Evolutionary conservation across 345 rosid genomes (phyloP).

Genomic region (Arabidopsis arenosa): DNA sequence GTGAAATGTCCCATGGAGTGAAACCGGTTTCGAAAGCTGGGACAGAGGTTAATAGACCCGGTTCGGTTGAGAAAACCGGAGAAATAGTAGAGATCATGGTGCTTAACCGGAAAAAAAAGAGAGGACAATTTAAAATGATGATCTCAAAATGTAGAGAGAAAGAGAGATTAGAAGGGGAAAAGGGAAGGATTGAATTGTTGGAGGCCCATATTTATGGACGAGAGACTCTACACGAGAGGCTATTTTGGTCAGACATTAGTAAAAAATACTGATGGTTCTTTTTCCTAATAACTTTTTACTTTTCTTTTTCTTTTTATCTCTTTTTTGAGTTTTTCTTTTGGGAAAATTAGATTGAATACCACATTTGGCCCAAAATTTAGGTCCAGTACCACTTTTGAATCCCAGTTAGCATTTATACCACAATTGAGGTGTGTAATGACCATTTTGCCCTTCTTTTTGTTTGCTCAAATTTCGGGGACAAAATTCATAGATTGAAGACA

Average conservation of each 20-base stretch:
- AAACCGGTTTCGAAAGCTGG: constrained; percentile 54
- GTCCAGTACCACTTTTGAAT: too few species aligned
- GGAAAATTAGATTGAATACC: too few species aligned
- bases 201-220: constrained; percentile 66
- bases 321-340: neutral
- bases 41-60: constrained; percentile 46
- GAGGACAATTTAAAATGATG: neutral
- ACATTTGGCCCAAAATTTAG: too few species aligned
- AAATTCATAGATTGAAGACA: too few species aligned
- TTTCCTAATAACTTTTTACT: neutral
- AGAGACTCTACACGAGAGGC: constrained; percentile 23
- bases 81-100: constrained; percentile 62
- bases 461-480: too few species aligned
- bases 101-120: neutral
- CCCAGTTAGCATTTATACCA: too few species aligned
- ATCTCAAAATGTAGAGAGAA: constrained; percentile 27
- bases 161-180: constrained; percentile 60
- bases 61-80: constrained; percentile 48
- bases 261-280: neutral
- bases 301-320: neutral
- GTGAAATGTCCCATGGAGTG: constrained; percentile 59
- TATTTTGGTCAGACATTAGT: constrained; percentile 7
- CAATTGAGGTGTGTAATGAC: too few species aligned
- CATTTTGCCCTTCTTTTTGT: too few species aligned
- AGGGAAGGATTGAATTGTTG: constrained; percentile 79